A percentile compares a stretch with the other conserved stretches of the same genome.
phyloP scores from a whole-genome alignment of 176 grass and related monocot genomes.

The Zoysia japonica region DNA sequence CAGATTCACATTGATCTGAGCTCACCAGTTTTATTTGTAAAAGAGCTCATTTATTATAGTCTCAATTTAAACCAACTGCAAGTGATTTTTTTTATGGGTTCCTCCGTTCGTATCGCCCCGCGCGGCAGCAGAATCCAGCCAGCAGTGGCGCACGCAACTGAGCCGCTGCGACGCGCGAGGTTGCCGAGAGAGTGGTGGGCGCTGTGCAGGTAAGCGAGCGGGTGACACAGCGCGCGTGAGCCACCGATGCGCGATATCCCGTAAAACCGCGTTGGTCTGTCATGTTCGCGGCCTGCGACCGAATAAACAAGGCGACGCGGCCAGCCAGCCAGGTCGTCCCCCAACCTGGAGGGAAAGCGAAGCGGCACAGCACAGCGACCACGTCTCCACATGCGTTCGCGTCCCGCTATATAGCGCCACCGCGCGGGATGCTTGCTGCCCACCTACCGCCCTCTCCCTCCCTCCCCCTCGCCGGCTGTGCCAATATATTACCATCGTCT shows the following conservation, averaged over 20 bases:
- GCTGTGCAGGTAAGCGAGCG: neutral
- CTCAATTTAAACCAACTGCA: too few relatives aligned
- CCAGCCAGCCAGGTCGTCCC: neutral
- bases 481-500: neutral
- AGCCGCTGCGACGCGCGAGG: too few relatives aligned
- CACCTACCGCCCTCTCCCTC: neutral
- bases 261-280: slow-evolving; percentile 34
- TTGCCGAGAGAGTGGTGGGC: too few relatives aligned
- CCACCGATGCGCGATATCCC: neutral
- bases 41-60: too few relatives aligned
- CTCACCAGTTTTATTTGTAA: too few relatives aligned
- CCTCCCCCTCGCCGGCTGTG: neutral
- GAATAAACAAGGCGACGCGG: neutral
- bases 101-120: too few relatives aligned
- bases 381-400: neutral
- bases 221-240: neutral
- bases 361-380: slow-evolving; percentile 4
- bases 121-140: too few relatives aligned
- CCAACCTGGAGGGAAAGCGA: neutral
- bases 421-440: slow-evolving; percentile 15
- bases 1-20: too few relatives aligned
- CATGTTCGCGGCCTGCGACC: neutral
- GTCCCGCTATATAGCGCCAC: slow-evolving; percentile 25
- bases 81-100: too few relatives aligned
- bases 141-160: too few relatives aligned